Percentiles rank a stretch among this genome's conserved stretches.
Evolutionary conservation across 441 rosid species (phyloP).

Genomic region (Macaranga tanarius): DNA sequence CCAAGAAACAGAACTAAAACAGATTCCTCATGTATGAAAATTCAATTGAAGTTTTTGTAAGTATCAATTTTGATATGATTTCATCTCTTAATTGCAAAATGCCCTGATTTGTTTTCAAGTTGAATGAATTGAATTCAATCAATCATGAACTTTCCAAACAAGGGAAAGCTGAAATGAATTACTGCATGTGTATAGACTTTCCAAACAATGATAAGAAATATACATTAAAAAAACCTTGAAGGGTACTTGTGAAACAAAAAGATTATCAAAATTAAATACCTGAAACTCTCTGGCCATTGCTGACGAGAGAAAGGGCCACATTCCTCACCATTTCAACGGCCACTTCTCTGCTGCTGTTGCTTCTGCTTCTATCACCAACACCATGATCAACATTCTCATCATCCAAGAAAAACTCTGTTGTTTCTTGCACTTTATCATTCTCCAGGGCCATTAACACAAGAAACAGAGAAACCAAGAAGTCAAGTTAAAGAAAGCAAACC

Average conservation of each 20-base stretch:
- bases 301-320: conserved; percentile 45
- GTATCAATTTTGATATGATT: too few species aligned
- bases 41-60: not conserved
- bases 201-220: not conserved
- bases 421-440: conserved; percentile 23
- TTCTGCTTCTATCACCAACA: conserved; percentile 31
- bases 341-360: conserved; percentile 25
- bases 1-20: too few species aligned
- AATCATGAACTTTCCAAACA: too few species aligned
- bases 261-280: conserved; percentile 27
- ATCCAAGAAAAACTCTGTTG: conserved; percentile 34
- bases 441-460: not conserved
- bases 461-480: not conserved
- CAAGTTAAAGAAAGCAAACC: too few species aligned
- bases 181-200: too few species aligned
- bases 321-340: conserved; percentile 24
- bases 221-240: not conserved
- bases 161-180: too few species aligned
- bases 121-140: too few species aligned
- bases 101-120: too few species aligned
- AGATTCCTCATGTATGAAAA: too few species aligned
- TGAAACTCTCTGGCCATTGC: conserved; percentile 75
- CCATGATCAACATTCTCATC: conserved; percentile 30
- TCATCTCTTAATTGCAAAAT: too few species aligned
- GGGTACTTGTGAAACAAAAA: not conserved